Base-by-base conservation (phyloP, 2,329 filamentous ascomycete species). In the Metarhizium anisopliae region DNA sequence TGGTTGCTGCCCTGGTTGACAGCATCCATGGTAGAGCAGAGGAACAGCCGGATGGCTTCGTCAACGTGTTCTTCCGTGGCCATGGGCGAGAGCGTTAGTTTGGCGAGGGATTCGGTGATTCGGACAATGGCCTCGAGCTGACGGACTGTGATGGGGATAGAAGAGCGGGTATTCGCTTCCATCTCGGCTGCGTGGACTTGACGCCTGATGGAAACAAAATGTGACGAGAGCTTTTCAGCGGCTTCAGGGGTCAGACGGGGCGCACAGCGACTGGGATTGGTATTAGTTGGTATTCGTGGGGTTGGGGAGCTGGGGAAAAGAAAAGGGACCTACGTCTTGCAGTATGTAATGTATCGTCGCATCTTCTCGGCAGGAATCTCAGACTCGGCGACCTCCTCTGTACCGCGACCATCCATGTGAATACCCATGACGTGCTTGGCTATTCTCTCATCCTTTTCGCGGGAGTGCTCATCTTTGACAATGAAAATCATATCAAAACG, bases 401-500 rank as follows among this genome's bases (percentile, higher is more conserved):
- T 75, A 45, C 89, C 88, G 54, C 87, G 84, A 14, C 89, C 89
- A 57, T 91, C 90, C 89, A 96, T 97, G 66, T 97, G 93, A 60
- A 99, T 92, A 50, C 87, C 85, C 85, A 99, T 96, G 67, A 99
- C 93, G 81, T 99, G 94, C 68, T 87, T 93, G 13, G 94, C 94
- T 66, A 99, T 97, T 4, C 81, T 86, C 75, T 96, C 90, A 67
- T 99, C 94, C 66, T 93, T 89, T 56, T 83, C 86, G 49, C 90
- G 83, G 59, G 93, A 90, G 70, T 99, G 94, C 59, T 95, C 91
- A 70, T 99, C 94, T 63, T 89, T 90, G 59, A 99, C 93, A 62
- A 99, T 96, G 77, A 97, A 99, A 62, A 99, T 97, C 90, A 99
- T 96, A 72, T 99, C 94, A 70, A 99, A 99, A 81, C 94, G 89